phyloP scores from a whole-genome alignment of 2,329 filamentous ascomycete species.

The Fusarium miscanthi region DNA sequence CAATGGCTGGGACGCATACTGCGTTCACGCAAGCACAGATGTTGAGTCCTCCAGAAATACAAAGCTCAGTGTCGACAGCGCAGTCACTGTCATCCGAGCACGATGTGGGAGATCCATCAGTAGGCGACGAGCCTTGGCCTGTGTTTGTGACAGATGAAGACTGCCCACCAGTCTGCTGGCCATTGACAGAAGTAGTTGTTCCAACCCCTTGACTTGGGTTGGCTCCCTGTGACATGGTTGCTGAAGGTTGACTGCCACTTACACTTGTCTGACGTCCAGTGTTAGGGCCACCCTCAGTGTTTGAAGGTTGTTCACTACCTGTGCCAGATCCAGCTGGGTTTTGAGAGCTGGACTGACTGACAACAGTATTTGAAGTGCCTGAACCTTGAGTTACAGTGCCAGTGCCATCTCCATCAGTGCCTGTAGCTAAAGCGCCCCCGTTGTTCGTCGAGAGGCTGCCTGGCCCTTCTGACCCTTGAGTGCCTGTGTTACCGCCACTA shows the following conservation, averaged over 20 bases:
- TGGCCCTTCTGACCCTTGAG: neutral
- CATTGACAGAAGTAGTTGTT: neutral
- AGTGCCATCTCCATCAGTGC: neutral
- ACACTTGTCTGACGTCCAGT: neutral
- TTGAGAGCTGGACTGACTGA: neutral
- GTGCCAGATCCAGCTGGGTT: neutral
- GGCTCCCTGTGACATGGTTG: neutral
- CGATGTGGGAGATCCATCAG: neutral
- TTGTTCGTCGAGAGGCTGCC: neutral
- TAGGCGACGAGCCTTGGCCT: neutral
- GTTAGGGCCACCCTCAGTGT: neutral
- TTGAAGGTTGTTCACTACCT: neutral
- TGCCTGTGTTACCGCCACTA: neutral
- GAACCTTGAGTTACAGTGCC: neutral
- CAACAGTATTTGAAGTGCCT: neutral
- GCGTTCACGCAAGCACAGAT: constrained; percentile 11
- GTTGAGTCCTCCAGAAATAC: neutral
- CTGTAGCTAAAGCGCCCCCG: neutral
- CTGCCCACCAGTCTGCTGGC: neutral
- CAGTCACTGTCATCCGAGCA: constrained; percentile 21
- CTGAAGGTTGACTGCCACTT: neutral
- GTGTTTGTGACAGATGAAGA: neutral
- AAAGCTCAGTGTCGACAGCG: neutral
- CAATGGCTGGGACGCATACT: neutral
- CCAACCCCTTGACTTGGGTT: neutral